Evolutionary conservation across 495 filamentous ascomycete species (phyloP), one percentile per base, ranked within the genome.

Genomic region (Aspergillus cristatus): DNA sequence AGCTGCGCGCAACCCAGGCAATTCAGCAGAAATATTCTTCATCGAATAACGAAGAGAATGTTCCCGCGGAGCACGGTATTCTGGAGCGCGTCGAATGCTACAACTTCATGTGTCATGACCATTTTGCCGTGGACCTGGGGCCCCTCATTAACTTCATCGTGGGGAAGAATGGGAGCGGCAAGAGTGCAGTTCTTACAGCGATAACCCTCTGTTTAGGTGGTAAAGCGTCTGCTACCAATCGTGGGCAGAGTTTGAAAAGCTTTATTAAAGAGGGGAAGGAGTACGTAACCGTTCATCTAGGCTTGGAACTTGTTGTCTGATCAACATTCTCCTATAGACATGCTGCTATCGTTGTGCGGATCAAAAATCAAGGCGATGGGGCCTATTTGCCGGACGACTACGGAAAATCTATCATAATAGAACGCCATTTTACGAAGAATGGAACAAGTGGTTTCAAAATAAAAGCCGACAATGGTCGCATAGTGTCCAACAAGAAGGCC

Each of bases 131-230:
- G 33, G 74, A 82, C 28, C 68, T 99, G 13, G 90, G 91, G 0
- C 90, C 91, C 0, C 70, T 95, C 4, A 91, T 97, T 47, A 99
- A 97, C 57, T 99, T 97, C 60, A 87, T 99, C 35, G 86, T 94
- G 38, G 91, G 91, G 2, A 86, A 94, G 52, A 99, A 99, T 57
- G 91, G 91, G 28, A 97, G 91, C 51, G 91, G 91, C n/a, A 99
- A 99, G 65, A 96, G 90, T 55, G 91, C 91, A 15, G 79, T 97
- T 14, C 63, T 99, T n/a, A 96, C 91, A 2, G 91, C 86, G 6
- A 76, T 99, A 38, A 96, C 88, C 0, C 68, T 99, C 20, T 97
- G 93, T 50, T 70, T 99, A 6, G 93, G 91, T 25, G 91, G 86
- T 2, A 96, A 94, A 56, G 86, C 90, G n/a, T 82, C 81, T 31